A percentile compares a stretch with the other conserved stretches of the same genome.
phyloP scores from a whole-genome alignment of 176 grass and related monocot species.

The Luzula sylvatica region DNA sequence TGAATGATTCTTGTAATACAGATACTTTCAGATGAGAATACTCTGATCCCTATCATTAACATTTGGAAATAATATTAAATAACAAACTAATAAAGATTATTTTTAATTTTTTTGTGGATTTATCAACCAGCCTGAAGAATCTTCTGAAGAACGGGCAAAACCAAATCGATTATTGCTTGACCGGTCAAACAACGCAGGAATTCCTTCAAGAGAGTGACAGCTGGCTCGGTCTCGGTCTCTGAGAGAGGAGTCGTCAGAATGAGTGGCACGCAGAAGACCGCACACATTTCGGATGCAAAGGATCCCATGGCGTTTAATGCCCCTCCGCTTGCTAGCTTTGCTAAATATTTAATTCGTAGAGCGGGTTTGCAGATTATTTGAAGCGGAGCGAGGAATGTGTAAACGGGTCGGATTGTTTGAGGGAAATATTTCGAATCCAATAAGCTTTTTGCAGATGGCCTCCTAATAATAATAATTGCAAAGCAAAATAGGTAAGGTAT shows the following conservation, averaged over 20 bases:
- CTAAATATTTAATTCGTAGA: constrained; percentile 64
- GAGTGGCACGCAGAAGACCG: constrained; percentile 65
- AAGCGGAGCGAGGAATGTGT: constrained; percentile 86
- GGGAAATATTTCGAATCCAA: constrained; percentile 82
- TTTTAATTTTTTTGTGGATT: constrained; percentile 6
- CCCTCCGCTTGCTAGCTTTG: constrained; percentile 72
- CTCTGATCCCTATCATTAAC: constrained; percentile 43
- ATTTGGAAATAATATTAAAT: constrained; percentile 27
- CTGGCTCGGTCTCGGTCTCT: constrained; percentile 53
- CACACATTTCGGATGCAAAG: constrained; percentile 75
- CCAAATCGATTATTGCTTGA: constrained; percentile 44
- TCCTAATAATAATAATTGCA: constrained; percentile 36
- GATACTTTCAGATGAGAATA: constrained; percentile 89
- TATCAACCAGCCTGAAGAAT: constrained; percentile 94
- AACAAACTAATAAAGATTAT: constrained; percentile 10
- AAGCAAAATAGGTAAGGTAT: background rate
- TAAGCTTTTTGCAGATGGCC: constrained; percentile 67
- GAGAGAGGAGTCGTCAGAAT: constrained; percentile 45
- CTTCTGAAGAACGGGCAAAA: constrained; percentile 83
- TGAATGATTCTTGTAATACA: constrained; percentile 87
- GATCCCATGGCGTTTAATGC: constrained; percentile 73
- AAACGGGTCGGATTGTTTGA: constrained; percentile 58
- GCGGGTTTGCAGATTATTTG: constrained; percentile 51
- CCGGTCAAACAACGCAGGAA: constrained; percentile 66
- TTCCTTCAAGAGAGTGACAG: constrained; percentile 61